A percentile compares a stretch with the other conserved stretches of the same genome.
Evolutionary conservation across 1,284 basidiomycete species (phyloP).

Genomic region (Trichosporon sp.): DNA sequence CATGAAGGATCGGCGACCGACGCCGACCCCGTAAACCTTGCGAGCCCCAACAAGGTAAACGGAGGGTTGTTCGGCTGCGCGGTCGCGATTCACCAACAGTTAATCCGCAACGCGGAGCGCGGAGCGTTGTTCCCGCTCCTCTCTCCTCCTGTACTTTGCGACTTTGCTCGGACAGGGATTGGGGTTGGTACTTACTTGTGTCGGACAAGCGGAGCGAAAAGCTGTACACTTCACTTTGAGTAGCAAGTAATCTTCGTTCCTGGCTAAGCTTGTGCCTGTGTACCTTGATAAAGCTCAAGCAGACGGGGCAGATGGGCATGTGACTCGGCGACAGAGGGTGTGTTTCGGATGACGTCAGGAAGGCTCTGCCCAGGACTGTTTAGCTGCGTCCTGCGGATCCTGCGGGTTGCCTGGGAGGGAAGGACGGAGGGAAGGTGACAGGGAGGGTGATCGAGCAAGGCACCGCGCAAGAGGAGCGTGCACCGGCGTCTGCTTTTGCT

Average conservation of each 20-base stretch:
- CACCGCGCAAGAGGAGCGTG: neutral
- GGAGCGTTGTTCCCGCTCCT: neutral
- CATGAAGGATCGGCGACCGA: neutral
- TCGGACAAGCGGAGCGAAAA: too few relatives aligned
- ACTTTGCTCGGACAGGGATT: neutral
- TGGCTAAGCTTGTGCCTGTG: neutral
- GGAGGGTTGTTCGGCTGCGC: too few relatives aligned
- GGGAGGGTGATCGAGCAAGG: neutral
- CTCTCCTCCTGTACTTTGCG: neutral
- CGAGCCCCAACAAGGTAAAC: too few relatives aligned
- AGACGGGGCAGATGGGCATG: neutral
- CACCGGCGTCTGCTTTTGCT: neutral
- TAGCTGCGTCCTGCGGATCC: too few relatives aligned
- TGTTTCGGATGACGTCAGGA: conserved; percentile 13
- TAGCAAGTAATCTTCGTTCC: neutral
- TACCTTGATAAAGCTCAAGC: neutral
- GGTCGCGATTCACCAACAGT: neutral
- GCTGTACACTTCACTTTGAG: too few relatives aligned
- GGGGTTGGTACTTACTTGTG: too few relatives aligned
- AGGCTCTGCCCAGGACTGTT: neutral
- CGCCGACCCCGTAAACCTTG: neutral
- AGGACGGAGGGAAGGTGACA: neutral
- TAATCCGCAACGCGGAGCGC: neutral
- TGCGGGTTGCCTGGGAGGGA: neutral
- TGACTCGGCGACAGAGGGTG: conserved; percentile 1